Percentiles rank a stretch among this genome's conserved stretches.
Evolutionary conservation across 176 grass and related monocot species (phyloP).

Genomic region (Bothriochloa decipiens): DNA sequence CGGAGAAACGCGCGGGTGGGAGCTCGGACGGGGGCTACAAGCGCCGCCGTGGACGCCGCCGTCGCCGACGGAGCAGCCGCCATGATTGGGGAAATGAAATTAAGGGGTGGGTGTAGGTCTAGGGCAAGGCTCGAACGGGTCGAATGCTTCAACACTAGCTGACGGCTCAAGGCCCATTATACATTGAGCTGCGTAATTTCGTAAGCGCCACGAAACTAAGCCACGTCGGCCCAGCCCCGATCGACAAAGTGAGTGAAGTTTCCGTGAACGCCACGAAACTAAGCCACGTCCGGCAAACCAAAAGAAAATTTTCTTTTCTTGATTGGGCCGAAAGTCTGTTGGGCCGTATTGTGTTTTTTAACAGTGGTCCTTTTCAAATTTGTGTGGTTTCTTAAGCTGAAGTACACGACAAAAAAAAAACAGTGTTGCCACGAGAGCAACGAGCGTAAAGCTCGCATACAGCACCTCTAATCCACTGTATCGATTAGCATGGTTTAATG

Average conservation of each 20-base stretch:
- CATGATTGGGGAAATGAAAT: constrained; percentile 21
- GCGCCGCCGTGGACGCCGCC: not conserved
- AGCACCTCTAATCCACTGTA: too few species aligned
- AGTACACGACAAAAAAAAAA: too few species aligned
- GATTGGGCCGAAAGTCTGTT: not conserved
- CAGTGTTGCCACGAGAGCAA: too few species aligned
- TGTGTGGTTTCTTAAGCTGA: too few species aligned
- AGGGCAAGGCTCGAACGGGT: not conserved
- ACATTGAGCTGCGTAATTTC: constrained; percentile 4
- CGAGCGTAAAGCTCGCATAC: too few species aligned
- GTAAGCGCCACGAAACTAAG: constrained; percentile 34
- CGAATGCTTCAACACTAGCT: not conserved
- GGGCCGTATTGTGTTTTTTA: not conserved
- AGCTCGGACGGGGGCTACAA: not conserved
- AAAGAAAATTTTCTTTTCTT: not conserved
- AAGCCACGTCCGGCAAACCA: not conserved
- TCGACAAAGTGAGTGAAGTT: not conserved
- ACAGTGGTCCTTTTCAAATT: too few species aligned
- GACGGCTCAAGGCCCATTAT: not conserved
- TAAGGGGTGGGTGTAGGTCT: not conserved
- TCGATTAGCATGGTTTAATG: too few species aligned
- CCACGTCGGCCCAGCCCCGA: not conserved
- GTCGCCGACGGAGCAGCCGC: constrained; percentile 26
- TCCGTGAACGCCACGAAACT: constrained; percentile 14
- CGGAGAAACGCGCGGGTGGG: not conserved